phyloP scores from a whole-genome alignment of 805 yeast species.

The Ogataea ramenticola region DNA sequence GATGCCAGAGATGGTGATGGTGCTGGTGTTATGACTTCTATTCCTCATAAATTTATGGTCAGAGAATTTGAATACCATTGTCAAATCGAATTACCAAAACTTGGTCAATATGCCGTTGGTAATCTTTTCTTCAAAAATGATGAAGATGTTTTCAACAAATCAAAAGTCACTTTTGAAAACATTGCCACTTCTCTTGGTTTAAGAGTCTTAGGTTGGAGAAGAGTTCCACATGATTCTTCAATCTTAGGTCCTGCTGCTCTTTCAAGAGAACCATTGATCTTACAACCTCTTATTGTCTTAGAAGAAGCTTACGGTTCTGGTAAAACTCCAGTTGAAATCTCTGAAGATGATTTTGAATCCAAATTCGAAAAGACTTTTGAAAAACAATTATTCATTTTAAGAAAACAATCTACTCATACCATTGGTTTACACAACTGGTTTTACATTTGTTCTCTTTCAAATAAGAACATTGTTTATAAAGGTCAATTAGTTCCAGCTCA shows the following conservation, averaged over 20 bases:
- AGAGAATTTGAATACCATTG: constrained; percentile 76
- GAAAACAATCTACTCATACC: constrained; percentile 85
- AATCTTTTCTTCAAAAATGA: constrained; percentile 91
- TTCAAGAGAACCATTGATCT: constrained; percentile 83
- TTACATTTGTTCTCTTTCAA: constrained; percentile 87
- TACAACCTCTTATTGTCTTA: constrained; percentile 89
- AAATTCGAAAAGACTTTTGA: constrained; percentile 63
- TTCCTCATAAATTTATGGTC: constrained; percentile 81
- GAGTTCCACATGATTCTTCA: constrained; percentile 90
- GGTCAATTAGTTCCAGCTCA: constrained; percentile 97
- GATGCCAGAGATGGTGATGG: constrained; percentile 98
- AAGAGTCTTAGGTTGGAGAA: constrained; percentile 88
- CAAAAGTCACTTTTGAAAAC: constrained; percentile 71
- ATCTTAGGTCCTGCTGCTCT: constrained; percentile 92
- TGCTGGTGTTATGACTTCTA: constrained; percentile 91
- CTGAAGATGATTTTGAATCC: constrained; percentile 47
- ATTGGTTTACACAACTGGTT: constrained; percentile 97
- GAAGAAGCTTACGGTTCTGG: constrained; percentile 39
- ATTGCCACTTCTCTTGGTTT: constrained; percentile 73
- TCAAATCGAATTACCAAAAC: constrained; percentile 59
- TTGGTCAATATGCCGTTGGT: constrained; percentile 92
- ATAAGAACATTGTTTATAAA: constrained; percentile 88
- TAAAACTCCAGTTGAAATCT: constrained; percentile 25
- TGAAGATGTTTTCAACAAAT: constrained; percentile 56
- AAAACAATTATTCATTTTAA: constrained; percentile 73